Conservation (phyloP, 2,329 filamentous ascomycete genomes). For the Xylariaceae sp. region DNA sequence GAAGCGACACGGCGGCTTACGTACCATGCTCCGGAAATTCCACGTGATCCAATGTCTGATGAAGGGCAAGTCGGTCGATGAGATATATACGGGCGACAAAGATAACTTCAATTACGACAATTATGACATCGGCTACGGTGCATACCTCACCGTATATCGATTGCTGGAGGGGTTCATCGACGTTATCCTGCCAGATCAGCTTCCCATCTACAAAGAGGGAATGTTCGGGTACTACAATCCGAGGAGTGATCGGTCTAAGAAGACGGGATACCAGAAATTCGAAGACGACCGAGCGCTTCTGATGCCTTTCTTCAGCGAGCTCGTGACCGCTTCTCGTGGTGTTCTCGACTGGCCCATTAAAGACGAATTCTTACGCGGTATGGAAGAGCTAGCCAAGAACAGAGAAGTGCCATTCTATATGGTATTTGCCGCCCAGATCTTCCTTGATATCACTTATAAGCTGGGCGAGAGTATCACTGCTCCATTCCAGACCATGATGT, state of each 20-base stretch:
- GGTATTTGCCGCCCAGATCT: constrained; percentile 37
- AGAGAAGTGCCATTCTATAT: constrained; percentile 32
- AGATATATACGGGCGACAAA: constrained; percentile 1
- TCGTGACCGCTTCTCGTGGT: constrained; percentile 22
- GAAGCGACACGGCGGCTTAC: constrained; percentile 20
- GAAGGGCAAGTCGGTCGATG: constrained; percentile 15
- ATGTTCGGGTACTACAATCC: constrained; percentile 27
- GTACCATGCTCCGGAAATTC: constrained; percentile 19
- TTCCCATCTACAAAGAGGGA: constrained; percentile 26
- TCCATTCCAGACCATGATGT: constrained; percentile 12
- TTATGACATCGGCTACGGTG: constrained; percentile 27
- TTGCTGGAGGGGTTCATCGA: constrained; percentile 15
- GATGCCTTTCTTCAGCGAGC: constrained; percentile 32
- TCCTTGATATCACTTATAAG: constrained; percentile 37
- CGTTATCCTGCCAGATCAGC: constrained; percentile 7
- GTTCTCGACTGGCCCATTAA: constrained; percentile 27
- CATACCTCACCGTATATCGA: constrained; percentile 19
- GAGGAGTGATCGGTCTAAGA: constrained; percentile 19
- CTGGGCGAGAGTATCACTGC: constrained; percentile 21
- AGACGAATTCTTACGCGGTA: constrained; percentile 36
- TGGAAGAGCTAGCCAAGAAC: constrained; percentile 31
- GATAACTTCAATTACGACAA: constrained; percentile 25
- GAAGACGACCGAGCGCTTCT: constrained; percentile 34
- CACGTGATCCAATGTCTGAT: constrained; percentile 13
- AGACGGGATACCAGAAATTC: constrained; percentile 30